Evolutionary conservation across 495 filamentous ascomycete genomes (phyloP).

Genomic region (Daldinia childiae): DNA sequence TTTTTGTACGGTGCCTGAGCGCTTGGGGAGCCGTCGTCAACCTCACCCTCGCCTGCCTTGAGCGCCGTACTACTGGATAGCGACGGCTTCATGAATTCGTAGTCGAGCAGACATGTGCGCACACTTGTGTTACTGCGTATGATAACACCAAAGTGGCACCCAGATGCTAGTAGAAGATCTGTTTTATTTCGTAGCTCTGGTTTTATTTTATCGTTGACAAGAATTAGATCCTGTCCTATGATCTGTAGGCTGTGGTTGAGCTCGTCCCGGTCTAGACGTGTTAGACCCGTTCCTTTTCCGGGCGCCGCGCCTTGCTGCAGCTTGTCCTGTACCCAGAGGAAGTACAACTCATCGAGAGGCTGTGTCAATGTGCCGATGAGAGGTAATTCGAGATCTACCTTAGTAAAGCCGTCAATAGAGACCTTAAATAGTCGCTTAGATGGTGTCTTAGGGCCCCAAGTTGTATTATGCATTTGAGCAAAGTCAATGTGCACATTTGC

Average conservation of each 20-base stretch:
- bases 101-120: background rate
- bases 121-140: background rate
- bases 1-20: background rate
- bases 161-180: background rate
- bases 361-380: slow-evolving; percentile 51
- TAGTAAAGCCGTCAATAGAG: slow-evolving; percentile 21
- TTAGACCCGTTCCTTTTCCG: background rate
- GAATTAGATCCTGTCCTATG: background rate
- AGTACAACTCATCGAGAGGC: slow-evolving; percentile 56
- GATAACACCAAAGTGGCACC: background rate
- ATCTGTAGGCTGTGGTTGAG: background rate
- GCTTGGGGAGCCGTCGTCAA: background rate
- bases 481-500: background rate
- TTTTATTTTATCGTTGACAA: background rate
- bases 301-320: background rate
- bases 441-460: background rate
- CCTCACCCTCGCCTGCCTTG: background rate
- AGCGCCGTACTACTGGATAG: background rate
- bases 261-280: background rate
- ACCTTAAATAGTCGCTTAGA: background rate
- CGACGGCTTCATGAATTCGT: background rate
- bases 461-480: background rate
- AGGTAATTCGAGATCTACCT: slow-evolving; percentile 41
- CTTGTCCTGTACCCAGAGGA: slow-evolving; percentile 48
- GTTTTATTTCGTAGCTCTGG: background rate